A percentile compares a stretch with the other conserved stretches of the same genome.
Evolutionary conservation across 768 basidiomycete genomes (phyloP).

Genomic region (Roridomyces roridus): DNA sequence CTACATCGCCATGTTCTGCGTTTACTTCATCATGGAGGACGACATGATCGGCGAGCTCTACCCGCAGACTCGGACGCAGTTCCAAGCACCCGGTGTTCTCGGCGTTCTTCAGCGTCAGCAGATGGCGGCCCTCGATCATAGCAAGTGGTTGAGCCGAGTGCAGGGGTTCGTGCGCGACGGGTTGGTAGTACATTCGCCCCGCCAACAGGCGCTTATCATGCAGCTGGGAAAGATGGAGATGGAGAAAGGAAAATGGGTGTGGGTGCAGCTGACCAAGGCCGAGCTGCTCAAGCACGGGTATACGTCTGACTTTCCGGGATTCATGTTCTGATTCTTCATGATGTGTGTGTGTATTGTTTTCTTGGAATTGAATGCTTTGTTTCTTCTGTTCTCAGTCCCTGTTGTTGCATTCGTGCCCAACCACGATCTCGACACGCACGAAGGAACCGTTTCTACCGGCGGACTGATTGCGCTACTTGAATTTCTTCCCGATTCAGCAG

Average conservation of each 20-base stretch:
- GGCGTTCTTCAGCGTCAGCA: not conserved
- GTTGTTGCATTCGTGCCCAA: too few relatives aligned
- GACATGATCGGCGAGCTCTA: constrained; percentile 6
- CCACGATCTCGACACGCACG: too few relatives aligned
- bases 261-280: constrained; percentile 8
- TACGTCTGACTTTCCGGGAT: constrained; percentile 7
- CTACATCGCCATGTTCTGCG: constrained; percentile 6
- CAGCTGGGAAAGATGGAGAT: constrained; percentile 11
- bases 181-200: constrained; percentile 7
- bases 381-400: too few relatives aligned
- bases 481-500: too few relatives aligned
- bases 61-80: too few relatives aligned
- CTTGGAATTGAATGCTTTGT: too few relatives aligned
- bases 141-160: constrained; percentile 8
- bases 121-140: not conserved
- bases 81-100: not conserved
- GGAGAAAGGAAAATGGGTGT: constrained; percentile 21
- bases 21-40: constrained; percentile 17
- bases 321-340: constrained; percentile 3
- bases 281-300: constrained; percentile 5
- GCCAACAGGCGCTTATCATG: not conserved
- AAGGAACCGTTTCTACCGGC: too few relatives aligned
- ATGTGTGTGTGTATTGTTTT: too few relatives aligned
- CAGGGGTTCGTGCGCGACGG: constrained; percentile 17
- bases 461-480: too few relatives aligned